Evolutionary conservation across 805 yeast species (phyloP).

Genomic region (Wilhelminamyces savonicus): DNA sequence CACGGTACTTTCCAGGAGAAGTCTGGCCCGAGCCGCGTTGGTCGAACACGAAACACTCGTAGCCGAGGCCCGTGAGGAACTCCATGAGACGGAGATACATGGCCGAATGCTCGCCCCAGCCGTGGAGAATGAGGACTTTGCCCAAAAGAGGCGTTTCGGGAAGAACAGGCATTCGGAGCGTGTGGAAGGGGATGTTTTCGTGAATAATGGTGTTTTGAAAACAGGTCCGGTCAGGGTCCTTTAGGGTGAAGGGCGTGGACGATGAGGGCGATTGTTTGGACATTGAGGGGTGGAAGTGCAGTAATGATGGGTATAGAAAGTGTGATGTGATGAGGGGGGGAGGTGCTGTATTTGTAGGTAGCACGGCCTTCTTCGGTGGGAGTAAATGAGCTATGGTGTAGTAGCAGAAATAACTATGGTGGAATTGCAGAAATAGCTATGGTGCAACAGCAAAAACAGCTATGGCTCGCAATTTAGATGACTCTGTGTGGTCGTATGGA

Average conservation of each 20-base stretch:
- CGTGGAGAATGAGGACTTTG: slow-evolving; percentile 6
- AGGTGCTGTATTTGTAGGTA: too few relatives aligned
- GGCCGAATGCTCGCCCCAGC: slow-evolving; percentile 7
- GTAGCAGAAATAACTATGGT: too few relatives aligned
- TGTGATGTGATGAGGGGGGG: too few relatives aligned
- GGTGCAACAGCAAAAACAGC: too few relatives aligned
- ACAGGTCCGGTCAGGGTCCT: neutral
- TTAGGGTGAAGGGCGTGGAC: neutral
- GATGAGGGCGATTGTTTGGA: too few relatives aligned
- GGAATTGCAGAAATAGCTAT: too few relatives aligned
- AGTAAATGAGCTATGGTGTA: too few relatives aligned
- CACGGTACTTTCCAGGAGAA: slow-evolving; percentile 4
- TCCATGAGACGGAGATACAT: slow-evolving; percentile 7
- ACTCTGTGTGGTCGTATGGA: too few relatives aligned
- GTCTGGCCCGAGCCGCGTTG: slow-evolving; percentile 9
- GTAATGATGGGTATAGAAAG: too few relatives aligned
- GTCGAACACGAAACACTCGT: slow-evolving; percentile 6
- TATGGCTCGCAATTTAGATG: too few relatives aligned
- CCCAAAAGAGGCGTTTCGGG: slow-evolving; percentile 1
- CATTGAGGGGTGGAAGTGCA: too few relatives aligned
- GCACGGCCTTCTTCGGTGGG: too few relatives aligned
- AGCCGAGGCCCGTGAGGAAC: slow-evolving; percentile 5
- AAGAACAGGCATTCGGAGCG: slow-evolving; percentile 5
- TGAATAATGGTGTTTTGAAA: neutral
- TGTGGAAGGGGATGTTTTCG: slow-evolving; percentile 6